These are phyloP conservation scores for Marasmius fiardii DNA, from an alignment of 1,284 basidiomycete species.

Conservation along the genomic window DNA sequence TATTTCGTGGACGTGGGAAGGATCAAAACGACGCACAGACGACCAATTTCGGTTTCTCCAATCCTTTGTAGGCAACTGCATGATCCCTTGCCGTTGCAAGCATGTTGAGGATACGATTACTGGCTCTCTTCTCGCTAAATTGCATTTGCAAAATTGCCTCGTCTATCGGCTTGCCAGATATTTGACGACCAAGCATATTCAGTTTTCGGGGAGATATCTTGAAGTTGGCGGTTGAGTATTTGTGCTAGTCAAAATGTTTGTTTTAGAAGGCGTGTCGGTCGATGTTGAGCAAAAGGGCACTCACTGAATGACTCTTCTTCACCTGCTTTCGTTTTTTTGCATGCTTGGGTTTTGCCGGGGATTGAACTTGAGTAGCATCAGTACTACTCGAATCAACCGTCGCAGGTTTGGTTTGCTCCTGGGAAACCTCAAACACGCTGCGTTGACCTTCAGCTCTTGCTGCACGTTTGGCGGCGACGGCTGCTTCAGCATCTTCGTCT, in stretches of 20 bases:
- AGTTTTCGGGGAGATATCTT: constrained; percentile 93
- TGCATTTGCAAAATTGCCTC: constrained; percentile 96
- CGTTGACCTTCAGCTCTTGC: constrained; percentile 48
- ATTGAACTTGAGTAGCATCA: constrained; percentile 17
- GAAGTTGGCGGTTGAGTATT: constrained; percentile 88
- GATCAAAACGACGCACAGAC: constrained; percentile 59
- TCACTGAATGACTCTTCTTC: constrained; percentile 28
- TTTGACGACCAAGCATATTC: constrained; percentile 84
- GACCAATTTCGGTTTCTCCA: constrained; percentile 73
- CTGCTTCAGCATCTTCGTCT: constrained; percentile 44
- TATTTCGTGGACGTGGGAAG: constrained; percentile 1
- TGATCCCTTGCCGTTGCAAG: constrained; percentile 86
- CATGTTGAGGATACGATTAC: constrained; percentile 84
- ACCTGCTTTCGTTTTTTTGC: constrained; percentile 16
- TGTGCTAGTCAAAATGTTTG: constrained; percentile 57
- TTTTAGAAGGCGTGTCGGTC: neutral
- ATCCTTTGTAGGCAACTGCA: constrained; percentile 74
- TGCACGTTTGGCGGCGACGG: constrained; percentile 50
- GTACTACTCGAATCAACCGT: constrained; percentile 6
- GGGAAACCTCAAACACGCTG: constrained; percentile 54
- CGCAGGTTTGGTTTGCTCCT: constrained; percentile 15
- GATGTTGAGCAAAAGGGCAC: constrained; percentile 11
- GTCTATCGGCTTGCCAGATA: constrained; percentile 87
- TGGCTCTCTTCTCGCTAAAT: constrained; percentile 90
- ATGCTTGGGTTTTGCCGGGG: constrained; percentile 23